Conservation (phyloP, 768 basidiomycete species). For the Coprinellus aureogranulatus region DNA sequence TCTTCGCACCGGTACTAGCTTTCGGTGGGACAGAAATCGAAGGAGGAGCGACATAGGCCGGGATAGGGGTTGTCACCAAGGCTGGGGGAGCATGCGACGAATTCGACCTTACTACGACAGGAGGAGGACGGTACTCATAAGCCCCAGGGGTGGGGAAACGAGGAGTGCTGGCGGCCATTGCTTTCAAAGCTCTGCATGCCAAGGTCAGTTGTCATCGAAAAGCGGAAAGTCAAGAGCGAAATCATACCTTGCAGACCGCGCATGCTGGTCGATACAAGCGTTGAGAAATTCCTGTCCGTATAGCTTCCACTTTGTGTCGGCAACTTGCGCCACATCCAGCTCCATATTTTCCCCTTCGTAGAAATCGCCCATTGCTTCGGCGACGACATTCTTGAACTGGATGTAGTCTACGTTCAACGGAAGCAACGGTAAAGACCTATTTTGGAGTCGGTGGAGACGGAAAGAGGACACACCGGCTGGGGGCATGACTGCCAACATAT, state of each 20-base stretch:
- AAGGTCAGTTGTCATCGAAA: background rate
- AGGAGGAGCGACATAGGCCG: background rate
- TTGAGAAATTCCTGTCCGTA: constrained; percentile 3
- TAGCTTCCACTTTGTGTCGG: background rate
- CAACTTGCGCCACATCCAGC: background rate
- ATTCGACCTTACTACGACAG: background rate
- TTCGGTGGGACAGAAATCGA: background rate
- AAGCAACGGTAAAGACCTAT: background rate
- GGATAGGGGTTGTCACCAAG: constrained; percentile 2
- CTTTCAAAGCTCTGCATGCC: background rate
- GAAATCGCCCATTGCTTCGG: background rate
- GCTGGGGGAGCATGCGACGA: background rate
- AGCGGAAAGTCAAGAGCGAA: background rate
- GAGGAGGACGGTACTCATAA: background rate
- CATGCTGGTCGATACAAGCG: background rate
- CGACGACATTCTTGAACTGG: background rate
- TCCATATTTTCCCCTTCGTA: too few relatives aligned
- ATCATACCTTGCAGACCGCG: background rate
- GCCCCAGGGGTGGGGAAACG: background rate
- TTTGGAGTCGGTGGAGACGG: background rate
- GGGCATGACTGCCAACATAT: background rate
- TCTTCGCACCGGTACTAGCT: background rate
- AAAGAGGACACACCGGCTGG: background rate
- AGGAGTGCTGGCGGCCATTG: background rate
- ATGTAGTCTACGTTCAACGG: background rate